These are phyloP conservation scores for Clohesyomyces aquaticus DNA, from an alignment of 495 filamentous ascomycete genomes.

Conservation along the genomic window DNA sequence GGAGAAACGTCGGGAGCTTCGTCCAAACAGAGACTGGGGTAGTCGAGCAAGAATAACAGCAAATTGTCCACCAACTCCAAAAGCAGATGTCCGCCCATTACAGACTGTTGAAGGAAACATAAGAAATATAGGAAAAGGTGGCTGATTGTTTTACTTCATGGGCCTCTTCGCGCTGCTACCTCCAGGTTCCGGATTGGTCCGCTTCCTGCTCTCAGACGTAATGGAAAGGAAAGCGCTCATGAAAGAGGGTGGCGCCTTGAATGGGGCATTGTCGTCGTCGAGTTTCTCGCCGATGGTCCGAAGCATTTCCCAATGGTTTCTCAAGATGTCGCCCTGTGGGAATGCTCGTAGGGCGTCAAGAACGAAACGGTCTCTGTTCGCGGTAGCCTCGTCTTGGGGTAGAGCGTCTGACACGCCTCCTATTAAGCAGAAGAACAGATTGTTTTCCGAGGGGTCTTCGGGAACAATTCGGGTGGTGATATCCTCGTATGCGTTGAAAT, in stretches of 20 bases:
- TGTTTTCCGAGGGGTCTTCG: conserved; percentile 23
- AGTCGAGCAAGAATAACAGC: neutral
- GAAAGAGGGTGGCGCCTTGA: conserved; percentile 21
- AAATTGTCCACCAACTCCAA: neutral
- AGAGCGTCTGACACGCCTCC: too few relatives aligned
- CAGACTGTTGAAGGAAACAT: neutral
- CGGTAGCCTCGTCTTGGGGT: too few relatives aligned
- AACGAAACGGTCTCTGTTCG: conserved; percentile 17
- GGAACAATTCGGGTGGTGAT: conserved; percentile 26
- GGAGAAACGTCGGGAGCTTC: neutral
- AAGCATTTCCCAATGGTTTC: conserved; percentile 31
- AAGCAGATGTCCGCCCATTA: neutral
- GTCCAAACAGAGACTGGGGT: neutral
- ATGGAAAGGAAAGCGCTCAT: conserved; percentile 23
- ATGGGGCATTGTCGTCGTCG: neutral
- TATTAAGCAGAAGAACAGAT: conserved; percentile 36
- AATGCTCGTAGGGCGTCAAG: conserved; percentile 29
- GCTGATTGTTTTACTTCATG: conserved; percentile 16
- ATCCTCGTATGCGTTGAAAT: conserved; percentile 33
- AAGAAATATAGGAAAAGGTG: neutral
- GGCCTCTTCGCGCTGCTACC: conserved; percentile 32
- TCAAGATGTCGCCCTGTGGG: conserved; percentile 30
- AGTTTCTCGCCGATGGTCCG: conserved; percentile 19
- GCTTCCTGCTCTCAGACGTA: conserved; percentile 32
- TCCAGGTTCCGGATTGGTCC: conserved; percentile 18